Base-by-base conservation (phyloP, 1,139 yeast genomes). In the Candida sp. region DNA sequence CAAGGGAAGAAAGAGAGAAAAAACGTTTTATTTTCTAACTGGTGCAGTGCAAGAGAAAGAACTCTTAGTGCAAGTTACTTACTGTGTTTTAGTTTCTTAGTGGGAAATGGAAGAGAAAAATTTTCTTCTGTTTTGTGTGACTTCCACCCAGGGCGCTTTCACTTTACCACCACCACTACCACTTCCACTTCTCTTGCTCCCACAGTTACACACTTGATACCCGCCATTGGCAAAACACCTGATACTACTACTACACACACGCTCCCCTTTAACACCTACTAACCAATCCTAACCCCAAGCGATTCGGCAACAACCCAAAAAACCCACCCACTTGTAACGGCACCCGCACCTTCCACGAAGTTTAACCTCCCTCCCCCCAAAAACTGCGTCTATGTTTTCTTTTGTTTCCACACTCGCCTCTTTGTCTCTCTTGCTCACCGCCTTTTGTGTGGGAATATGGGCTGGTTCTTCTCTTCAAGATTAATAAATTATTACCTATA, bases 81-180 rank as follows among this genome's bases (percentile, higher is more conserved):
- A 7, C 17, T 26, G 28, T 32, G 12, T 9, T n/a, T 45, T 28
- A 8, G 48, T 45, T 30, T 47, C 47, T 11, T 45, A 17, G 23
- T 34, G 38, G 38, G 22, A 34, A 34, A 34, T 34, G 26, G 22
- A 17, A 17, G 23, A 34, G 38, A 34, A 34, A 28, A 34, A 34
- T 12, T 34, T 34, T 34, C 38, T 34, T 34, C 22, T 34, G 38
- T 22, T 12, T 34, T 34, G 38, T 34, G 38, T 34, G 38, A 34
- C 38, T 5, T n/a, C 22, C 6, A 34, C 38, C 12, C 38, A 34
- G 17, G 17, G 17, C 17, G 17, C 17, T 17, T 17, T 17, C 17
- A 17, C 17, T 17, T 17, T 17, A 17, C 17, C 17, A 17, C 17
- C 17, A 17, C 17, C 17, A 17, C 17, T 17, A 17, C 17, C 17